These are phyloP conservation scores for Scedosporium boydii DNA, from an alignment of 2,329 filamentous ascomycete genomes.

Conservation along the genomic window DNA sequence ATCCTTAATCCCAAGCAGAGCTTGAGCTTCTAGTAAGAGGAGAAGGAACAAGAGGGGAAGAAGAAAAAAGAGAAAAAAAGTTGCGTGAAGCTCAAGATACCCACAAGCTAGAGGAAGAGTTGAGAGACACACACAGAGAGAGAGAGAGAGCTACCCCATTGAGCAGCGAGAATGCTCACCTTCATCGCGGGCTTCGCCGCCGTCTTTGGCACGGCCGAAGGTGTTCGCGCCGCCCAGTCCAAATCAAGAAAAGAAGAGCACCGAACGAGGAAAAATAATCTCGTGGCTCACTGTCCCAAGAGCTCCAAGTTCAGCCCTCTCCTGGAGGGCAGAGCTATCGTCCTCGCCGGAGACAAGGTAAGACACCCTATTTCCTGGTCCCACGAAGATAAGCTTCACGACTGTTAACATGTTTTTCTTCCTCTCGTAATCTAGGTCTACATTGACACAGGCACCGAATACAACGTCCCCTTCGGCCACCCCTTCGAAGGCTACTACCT, in stretches of 20 bases:
- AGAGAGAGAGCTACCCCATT: not conserved
- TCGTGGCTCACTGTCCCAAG: slow-evolving; percentile 35
- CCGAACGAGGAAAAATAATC: slow-evolving; percentile 35
- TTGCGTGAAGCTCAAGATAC: too few relatives aligned
- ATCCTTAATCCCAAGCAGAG: not conserved
- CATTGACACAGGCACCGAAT: slow-evolving; percentile 29
- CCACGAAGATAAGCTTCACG: not conserved
- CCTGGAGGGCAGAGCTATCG: slow-evolving; percentile 34
- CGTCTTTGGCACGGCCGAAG: slow-evolving; percentile 35
- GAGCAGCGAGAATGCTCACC: slow-evolving; percentile 15
- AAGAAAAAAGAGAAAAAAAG: too few relatives aligned
- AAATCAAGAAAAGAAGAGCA: slow-evolving; percentile 36
- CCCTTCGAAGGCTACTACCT: slow-evolving; percentile 48
- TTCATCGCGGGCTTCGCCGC: slow-evolving; percentile 31
- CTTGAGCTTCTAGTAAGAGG: not conserved
- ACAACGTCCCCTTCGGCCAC: slow-evolving; percentile 28
- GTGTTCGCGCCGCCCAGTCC: slow-evolving; percentile 35
- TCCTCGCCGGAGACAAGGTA: slow-evolving; percentile 33
- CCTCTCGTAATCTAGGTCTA: slow-evolving; percentile 25
- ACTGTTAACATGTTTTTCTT: not conserved
- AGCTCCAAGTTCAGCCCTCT: slow-evolving; percentile 30
- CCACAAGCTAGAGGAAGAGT: not conserved
- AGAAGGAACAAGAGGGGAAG: not conserved
- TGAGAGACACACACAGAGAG: not conserved
- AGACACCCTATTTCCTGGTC: not conserved